Evolutionary conservation across 306 rosid species (phyloP), one percentile per base, ranked within the genome.

Genomic region (Citrullus amarus): DNA sequence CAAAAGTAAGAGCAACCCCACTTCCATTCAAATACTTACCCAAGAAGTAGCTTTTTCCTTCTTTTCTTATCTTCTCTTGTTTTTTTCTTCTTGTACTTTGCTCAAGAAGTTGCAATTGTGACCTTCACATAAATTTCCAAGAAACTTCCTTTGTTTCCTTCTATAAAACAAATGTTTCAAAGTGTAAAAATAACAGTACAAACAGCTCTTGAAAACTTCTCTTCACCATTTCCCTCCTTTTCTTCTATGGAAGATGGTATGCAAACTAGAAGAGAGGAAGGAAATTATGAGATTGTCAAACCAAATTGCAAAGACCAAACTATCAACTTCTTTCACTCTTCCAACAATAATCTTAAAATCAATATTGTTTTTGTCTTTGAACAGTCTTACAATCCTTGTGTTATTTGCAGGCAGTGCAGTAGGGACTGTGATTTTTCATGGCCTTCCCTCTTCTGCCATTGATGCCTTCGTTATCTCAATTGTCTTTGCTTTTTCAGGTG

Each of bases 381-480:
- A 69, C 55, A 18, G 32, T 22, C 55, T 69, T 9, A 43, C 83
- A 18, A 82, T 86, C 62, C 89, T 87, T 8, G 25, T 86, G 20
- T 28, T 82, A 41, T 84, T 86, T 80, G 79, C 73, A 46, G 84
- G 71, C 25, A 82, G 67, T 10, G 81, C 84, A 39, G 55, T 43
- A 17, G 75, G 54, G 10, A 51, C 22, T 34, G 46, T 36, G 6
- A 63, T 63, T 9, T 34, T 36, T 17, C 70, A 63, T 8, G 70
- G 46, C 0, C 3, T 63, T 34, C 46, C 70, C 12, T 63, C 70
- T 20, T 63, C 84, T 9, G 80, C 86, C 41, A 84, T 82, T 36
- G 85, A 84, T 28, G 86, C 86, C 63, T 86, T 86, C 75, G 8
- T 86, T 12, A n/a, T 78, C 8, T 80, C 75, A 70, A 56, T 86